Base-by-base conservation (phyloP, 140 eudicot species). In the Flaveria floridana region DNA sequence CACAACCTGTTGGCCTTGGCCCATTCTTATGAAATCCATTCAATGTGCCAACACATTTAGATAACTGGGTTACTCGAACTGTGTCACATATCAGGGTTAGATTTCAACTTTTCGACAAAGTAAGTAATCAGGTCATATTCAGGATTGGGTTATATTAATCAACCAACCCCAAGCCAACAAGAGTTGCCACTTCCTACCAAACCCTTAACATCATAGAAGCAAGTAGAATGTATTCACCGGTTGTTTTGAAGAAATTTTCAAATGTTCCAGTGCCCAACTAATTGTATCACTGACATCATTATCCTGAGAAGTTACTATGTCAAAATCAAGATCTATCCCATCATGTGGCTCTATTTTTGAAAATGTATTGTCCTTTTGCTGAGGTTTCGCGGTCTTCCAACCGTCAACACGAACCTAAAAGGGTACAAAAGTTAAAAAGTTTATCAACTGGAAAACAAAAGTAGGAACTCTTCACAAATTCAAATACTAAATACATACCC, bases 341-440 rank as follows among this genome's bases (percentile, higher is more conserved):
- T 85, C 83, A 26, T 42, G 63, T 58, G 70, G 75, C 74, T 80
- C 86, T 59, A 57, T 55, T 55, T 83, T 82, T 65, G 74, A 70
- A 19, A 75, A 59, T 55, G 61, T 58, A 37, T 75, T 80, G 37
- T 37, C 70, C 50, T 66, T 74, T 69, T 51, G 46, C 66, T 76
- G 90, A 65, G 97, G 99, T 76, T 94, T 94, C 69, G 88, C 78
- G 68, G 85, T 84, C 88, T 87, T 82, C 86, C 91, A 66, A 50
- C 96, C 94, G 80, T 87, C 95, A 69, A 91, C 83, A 48, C 89
- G 86, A 70, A 94, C 88, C 97, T 94, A 34, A 68, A 48, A 53
- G 80, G 66, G 66, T 74, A 74, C 51, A 75, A 0, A 39, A 65
- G 65, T 16, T 3, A 2, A 6, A 20, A 68, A 19, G 13, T 47